These are phyloP conservation scores for Quercus ilex DNA, from an alignment of 306 rosid genomes.

Conservation along the genomic window DNA sequence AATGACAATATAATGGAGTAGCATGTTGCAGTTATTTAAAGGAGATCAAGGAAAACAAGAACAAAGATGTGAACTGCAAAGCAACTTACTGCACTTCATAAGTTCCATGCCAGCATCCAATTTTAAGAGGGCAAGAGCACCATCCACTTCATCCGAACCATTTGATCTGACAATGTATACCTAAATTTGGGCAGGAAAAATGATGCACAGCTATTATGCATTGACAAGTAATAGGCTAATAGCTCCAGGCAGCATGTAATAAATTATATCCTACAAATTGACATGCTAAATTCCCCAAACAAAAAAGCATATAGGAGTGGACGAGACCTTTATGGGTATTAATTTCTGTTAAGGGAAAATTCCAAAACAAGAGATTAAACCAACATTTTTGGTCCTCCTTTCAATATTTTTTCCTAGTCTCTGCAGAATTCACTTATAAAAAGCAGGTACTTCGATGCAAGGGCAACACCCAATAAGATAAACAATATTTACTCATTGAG, in stretches of 20 bases:
- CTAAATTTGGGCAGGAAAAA: constrained; percentile 25
- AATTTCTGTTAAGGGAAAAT: neutral
- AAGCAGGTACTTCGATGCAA: neutral
- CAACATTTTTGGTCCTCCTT: neutral
- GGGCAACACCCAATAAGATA: neutral
- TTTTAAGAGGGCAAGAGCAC: constrained; percentile 39
- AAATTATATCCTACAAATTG: neutral
- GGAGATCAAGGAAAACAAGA: neutral
- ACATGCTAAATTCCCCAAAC: neutral
- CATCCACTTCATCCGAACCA: constrained; percentile 36
- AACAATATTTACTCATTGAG: neutral
- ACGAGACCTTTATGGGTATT: too few species aligned
- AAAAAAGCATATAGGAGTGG: neutral
- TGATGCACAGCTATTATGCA: neutral
- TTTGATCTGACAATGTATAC: constrained; percentile 52
- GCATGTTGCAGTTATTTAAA: neutral
- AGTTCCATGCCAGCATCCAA: constrained; percentile 18
- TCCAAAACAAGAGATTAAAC: neutral
- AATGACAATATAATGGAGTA: neutral
- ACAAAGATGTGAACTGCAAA: constrained; percentile 3
- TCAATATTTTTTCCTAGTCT: neutral
- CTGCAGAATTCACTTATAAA: neutral
- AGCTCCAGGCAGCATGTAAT: neutral
- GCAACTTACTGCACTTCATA: constrained; percentile 19
- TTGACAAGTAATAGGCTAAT: neutral